Base-by-base conservation (phyloP, 345 rosid genomes). In the Salix caprea region DNA sequence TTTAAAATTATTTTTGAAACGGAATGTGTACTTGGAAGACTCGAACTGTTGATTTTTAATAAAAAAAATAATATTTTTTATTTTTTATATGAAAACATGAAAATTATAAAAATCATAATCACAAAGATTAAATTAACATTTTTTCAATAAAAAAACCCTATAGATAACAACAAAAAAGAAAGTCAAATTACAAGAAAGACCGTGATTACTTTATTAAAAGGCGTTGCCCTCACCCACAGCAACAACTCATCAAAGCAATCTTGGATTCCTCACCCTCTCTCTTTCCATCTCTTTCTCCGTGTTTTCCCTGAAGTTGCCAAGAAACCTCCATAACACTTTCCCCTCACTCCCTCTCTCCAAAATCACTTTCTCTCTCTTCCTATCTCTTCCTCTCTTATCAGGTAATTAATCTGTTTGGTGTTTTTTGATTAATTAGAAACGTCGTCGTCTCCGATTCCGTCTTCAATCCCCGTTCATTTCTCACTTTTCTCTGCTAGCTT, bases 271-370 rank as follows among this genome's bases (percentile, higher is more conserved):
- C 15, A 0, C 16, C 1, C 10, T 15, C 1, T 61, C 66, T 14
- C 6, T n/a, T 24, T 6, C 42, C 37, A 40, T 19, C 46, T 52
- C 67, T 40, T 21, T 23, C 30, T 26, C 5, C 10, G 2, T 19
- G 2, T 64, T 71, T 21, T 67, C 34, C 69, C 39, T 46, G 10
- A 62, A 52, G 71, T n/a, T 75, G 70, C 77, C 2, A 19, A 6
- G 65, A 66, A 18, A 16, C 65, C 32, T 16, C 67, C 8, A 18
- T 2, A 10, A 13, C 15, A 11, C 23, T 32, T 24, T 36, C 21
- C 42, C 74, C 21, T 62, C 74, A 34, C 64, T 75, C 26, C 67
- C 65, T 67, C 67, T 76, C 79, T 60, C 40, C 18, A 26, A 18
- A 15, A 24, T 23, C 5, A 32, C 4, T 2, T 28, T 10, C 26